Conservation (phyloP, 768 basidiomycete species). For the Agaricus subrufescens region DNA sequence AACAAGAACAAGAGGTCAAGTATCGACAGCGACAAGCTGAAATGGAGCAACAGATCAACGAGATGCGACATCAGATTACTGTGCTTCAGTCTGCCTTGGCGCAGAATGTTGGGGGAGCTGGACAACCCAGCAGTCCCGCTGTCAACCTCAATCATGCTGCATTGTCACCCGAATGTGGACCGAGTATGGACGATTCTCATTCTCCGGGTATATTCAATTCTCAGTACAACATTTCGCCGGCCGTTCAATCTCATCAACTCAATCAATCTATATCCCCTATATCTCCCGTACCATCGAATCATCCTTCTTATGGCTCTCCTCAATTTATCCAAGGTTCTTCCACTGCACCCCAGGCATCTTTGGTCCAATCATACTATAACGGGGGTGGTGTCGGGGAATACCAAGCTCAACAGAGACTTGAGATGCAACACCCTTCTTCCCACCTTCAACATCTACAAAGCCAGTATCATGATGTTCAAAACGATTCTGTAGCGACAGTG, state of each 20-base stretch:
- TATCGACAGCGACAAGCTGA: slow-evolving; percentile 5
- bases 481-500: slow-evolving; percentile 12
- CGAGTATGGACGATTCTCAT: slow-evolving; percentile 8
- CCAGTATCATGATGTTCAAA: slow-evolving; percentile 9
- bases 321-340: slow-evolving; percentile 36
- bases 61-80: slow-evolving; percentile 17
- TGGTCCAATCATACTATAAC: slow-evolving; percentile 5
- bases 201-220: slow-evolving; percentile 21
- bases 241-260: slow-evolving; percentile 21
- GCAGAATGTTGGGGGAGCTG: not conserved
- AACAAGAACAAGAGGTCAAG: slow-evolving; percentile 54
- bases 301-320: slow-evolving; percentile 23
- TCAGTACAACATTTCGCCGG: slow-evolving; percentile 26
- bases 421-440: slow-evolving; percentile 20
- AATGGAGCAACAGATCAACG: slow-evolving; percentile 10
- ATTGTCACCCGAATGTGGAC: slow-evolving; percentile 6
- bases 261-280: slow-evolving; percentile 33
- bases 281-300: slow-evolving; percentile 17
- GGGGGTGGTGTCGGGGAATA: slow-evolving; percentile 4
- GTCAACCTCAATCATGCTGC: not conserved
- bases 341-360: slow-evolving; percentile 17
- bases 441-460: slow-evolving; percentile 22
- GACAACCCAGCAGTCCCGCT: slow-evolving; percentile 1
- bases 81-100: slow-evolving; percentile 10
- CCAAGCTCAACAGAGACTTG: slow-evolving; percentile 15